A percentile compares a stretch with the other conserved stretches of the same genome.
Conservation (phyloP, 192 early-diverging fungal genomes). For the Entomortierella parvispora region DNA sequence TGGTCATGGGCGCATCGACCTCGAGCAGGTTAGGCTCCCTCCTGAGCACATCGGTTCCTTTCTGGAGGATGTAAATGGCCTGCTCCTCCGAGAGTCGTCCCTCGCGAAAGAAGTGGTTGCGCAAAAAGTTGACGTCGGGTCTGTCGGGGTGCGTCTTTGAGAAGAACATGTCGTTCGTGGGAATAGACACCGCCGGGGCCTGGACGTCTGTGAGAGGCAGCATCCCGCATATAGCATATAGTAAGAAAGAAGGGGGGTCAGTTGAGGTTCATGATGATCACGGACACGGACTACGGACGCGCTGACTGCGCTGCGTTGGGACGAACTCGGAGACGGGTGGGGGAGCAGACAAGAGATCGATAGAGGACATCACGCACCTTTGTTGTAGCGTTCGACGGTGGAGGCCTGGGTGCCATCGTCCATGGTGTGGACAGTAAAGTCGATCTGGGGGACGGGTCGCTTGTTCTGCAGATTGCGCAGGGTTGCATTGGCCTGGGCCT, state of each 20-base stretch:
- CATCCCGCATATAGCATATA: no score
- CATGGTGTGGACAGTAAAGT: conserved; percentile 79
- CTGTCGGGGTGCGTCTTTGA: conserved; percentile 60
- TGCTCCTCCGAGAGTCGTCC: conserved; percentile 90
- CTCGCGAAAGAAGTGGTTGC: conserved; percentile 90
- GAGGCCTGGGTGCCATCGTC: conserved; percentile 78
- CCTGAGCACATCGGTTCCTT: conserved; percentile 80
- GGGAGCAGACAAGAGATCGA: no score
- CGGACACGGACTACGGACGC: no score
- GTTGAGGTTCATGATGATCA: not conserved
- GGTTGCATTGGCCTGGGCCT: conserved; percentile 23
- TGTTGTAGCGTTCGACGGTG: conserved; percentile 74
- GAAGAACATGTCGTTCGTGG: conserved; percentile 61
- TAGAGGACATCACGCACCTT: conserved; percentile 61
- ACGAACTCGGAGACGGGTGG: no score
- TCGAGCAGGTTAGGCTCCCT: conserved; percentile 86
- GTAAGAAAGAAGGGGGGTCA: not conserved
- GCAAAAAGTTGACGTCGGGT: conserved; percentile 84
- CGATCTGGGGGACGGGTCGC: conserved; percentile 63
- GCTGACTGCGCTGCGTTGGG: no score
- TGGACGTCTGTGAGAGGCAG: conserved; percentile 46
- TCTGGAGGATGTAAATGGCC: conserved; percentile 85
- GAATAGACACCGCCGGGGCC: conserved; percentile 57
- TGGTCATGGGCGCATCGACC: conserved; percentile 89
- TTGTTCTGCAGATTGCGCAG: conserved; percentile 51